These are phyloP conservation scores for Adansonia digitata DNA, from an alignment of 345 rosid species.

Conservation along the genomic window DNA sequence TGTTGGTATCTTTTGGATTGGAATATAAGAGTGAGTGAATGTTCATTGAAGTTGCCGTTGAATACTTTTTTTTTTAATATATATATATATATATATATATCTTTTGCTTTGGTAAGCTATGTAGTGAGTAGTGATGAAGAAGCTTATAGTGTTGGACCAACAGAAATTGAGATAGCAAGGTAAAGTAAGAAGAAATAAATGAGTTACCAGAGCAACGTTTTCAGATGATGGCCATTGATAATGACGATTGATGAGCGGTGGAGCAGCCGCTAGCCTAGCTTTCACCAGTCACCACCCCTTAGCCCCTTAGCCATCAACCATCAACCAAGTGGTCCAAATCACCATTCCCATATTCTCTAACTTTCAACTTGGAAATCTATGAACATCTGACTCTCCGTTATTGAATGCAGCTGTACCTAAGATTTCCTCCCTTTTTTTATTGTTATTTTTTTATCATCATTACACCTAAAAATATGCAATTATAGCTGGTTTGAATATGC, in stretches of 20 bases:
- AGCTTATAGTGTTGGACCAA: neutral
- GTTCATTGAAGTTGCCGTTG: neutral
- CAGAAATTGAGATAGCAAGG: neutral
- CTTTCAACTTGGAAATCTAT: slow-evolving; percentile 28
- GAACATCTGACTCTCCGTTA: slow-evolving; percentile 19
- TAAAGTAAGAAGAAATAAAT: neutral
- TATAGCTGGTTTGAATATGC: neutral
- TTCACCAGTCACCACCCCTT: no score
- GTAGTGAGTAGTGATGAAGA: neutral
- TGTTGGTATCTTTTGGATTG: neutral
- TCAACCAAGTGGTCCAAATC: slow-evolving; percentile 34
- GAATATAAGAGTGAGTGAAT: neutral
- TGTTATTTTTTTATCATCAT: slow-evolving; percentile 17
- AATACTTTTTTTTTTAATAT: no score
- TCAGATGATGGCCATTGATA: slow-evolving; percentile 13
- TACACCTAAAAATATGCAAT: neutral
- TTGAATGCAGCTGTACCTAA: neutral
- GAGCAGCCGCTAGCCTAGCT: neutral
- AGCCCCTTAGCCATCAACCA: neutral
- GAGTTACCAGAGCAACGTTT: neutral
- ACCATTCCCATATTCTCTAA: slow-evolving; percentile 8
- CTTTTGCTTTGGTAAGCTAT: neutral
- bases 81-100: no score
- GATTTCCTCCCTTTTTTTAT: neutral
- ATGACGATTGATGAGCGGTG: neutral